phyloP scores from a whole-genome alignment of 768 basidiomycete species.

The Suillus subaureus region DNA sequence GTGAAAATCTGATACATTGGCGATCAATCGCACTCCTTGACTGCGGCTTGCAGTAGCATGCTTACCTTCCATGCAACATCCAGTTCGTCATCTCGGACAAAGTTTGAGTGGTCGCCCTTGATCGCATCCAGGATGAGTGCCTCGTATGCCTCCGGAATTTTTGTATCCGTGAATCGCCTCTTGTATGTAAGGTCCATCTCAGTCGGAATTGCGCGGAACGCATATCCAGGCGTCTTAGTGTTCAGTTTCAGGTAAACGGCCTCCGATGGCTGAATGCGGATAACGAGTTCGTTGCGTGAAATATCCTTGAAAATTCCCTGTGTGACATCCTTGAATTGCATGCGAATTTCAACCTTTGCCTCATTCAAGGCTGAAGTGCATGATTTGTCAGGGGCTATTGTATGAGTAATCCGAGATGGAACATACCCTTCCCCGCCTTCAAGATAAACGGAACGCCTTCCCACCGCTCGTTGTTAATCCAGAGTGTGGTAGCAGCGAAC shows the following conservation, averaged over 20 bases:
- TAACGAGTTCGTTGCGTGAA: slow-evolving; percentile 94
- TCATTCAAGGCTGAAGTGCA: slow-evolving; percentile 81
- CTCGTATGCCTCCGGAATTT: slow-evolving; percentile 97
- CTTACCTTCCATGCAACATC: slow-evolving; percentile 96
- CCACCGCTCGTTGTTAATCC: slow-evolving; percentile 96
- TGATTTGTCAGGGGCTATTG: slow-evolving; percentile 15
- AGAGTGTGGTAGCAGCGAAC: slow-evolving; percentile 86
- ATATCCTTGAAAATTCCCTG: slow-evolving; percentile 97
- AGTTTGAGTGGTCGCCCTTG: slow-evolving; percentile 99
- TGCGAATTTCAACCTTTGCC: slow-evolving; percentile 96
- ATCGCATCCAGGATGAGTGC: slow-evolving; percentile 93
- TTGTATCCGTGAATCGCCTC: slow-evolving; percentile 84
- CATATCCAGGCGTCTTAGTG: slow-evolving; percentile 89
- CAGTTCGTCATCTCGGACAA: slow-evolving; percentile 96
- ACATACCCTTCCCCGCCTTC: slow-evolving; percentile 94
- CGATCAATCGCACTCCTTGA: slow-evolving; percentile 4
- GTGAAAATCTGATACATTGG: slow-evolving; percentile 76
- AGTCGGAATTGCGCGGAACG: slow-evolving; percentile 87
- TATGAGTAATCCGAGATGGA: slow-evolving; percentile 11
- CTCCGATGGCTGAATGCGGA: slow-evolving; percentile 95
- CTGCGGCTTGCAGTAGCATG: slow-evolving; percentile 11
- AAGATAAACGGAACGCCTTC: slow-evolving; percentile 99
- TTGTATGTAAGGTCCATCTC: slow-evolving; percentile 99
- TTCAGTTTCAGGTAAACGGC: slow-evolving; percentile 98
- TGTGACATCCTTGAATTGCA: slow-evolving; percentile 98